A percentile compares a stretch with the other conserved stretches of the same genome.
Evolutionary conservation across 805 yeast genomes (phyloP).

Genomic region (Pichia cabralensis): DNA sequence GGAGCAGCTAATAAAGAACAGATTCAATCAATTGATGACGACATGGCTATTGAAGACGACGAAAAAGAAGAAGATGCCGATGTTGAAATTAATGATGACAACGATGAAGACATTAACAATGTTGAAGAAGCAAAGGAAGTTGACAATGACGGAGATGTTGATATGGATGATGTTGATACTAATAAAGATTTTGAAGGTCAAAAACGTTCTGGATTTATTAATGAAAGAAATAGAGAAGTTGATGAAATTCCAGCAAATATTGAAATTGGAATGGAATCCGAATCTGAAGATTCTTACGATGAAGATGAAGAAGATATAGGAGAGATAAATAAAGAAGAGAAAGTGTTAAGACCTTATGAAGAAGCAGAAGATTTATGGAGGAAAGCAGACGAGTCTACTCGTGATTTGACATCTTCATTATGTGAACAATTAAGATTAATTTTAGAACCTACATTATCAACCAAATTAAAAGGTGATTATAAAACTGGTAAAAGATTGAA

Average conservation of each 20-base stretch:
- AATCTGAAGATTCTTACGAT: constrained; percentile 21
- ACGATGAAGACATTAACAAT: constrained; percentile 18
- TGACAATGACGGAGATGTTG: constrained; percentile 22
- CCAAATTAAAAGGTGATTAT: constrained; percentile 90
- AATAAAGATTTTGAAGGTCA: constrained; percentile 15
- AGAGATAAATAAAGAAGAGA: constrained; percentile 15
- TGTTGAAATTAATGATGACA: constrained; percentile 17
- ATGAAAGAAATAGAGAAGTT: constrained; percentile 12
- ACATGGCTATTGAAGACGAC: constrained; percentile 74
- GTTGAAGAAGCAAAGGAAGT: constrained; percentile 4
- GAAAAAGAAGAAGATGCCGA: constrained; percentile 23
- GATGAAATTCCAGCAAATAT: constrained; percentile 28
- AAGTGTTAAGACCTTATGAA: constrained; percentile 26
- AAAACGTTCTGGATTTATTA: constrained; percentile 14
- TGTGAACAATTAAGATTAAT: constrained; percentile 91
- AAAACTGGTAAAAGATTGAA: constrained; percentile 94
- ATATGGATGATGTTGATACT: constrained; percentile 18
- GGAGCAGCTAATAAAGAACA: constrained; percentile 84
- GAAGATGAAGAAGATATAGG: constrained; percentile 18
- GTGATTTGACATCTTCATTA: constrained; percentile 75
- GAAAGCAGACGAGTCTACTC: constrained; percentile 72
- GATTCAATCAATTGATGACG: constrained; percentile 65
- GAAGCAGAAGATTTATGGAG: constrained; percentile 77
- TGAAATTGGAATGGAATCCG: constrained; percentile 33
- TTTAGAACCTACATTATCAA: constrained; percentile 92